Conservation (phyloP, 1,139 yeast genomes). For the Magnusiomyces sp. region DNA sequence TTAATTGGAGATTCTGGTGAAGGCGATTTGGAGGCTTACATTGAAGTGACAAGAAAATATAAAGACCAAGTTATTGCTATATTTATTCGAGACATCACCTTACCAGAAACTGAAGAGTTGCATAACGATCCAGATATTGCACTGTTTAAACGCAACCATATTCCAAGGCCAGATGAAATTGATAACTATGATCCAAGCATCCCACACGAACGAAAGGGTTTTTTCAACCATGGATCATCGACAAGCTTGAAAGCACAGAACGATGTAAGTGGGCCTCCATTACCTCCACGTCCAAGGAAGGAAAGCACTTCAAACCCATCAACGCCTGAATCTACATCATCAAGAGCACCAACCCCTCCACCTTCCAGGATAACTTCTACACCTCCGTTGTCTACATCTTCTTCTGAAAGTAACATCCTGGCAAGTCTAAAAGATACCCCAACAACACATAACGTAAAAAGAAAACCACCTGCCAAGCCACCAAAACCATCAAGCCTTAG, state of each 20-base stretch:
- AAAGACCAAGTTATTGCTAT: slow-evolving; percentile 66
- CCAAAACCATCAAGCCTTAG: slow-evolving; percentile 11
- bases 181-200: slow-evolving; percentile 11
- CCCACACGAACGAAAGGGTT: too few relatives aligned
- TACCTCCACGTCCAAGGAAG: slow-evolving; percentile 1
- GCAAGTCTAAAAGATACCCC: slow-evolving; percentile 1
- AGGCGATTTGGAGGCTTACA: slow-evolving; percentile 86
- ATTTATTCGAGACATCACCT: slow-evolving; percentile 69
- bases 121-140: not conserved
- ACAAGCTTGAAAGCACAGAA: too few relatives aligned
- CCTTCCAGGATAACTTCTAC: slow-evolving; percentile 8
- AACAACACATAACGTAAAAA: not conserved
- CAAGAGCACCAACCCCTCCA: slow-evolving; percentile 5
- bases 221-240: not conserved
- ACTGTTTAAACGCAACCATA: slow-evolving; percentile 11
- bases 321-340: not conserved
- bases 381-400: not conserved
- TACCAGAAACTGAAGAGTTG: slow-evolving; percentile 23
- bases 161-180: slow-evolving; percentile 19
- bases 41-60: slow-evolving; percentile 51
- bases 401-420: not conserved
- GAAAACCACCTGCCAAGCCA: slow-evolving; percentile 24
- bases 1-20: slow-evolving; percentile 96
- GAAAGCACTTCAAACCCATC: not conserved
- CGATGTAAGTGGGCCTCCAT: not conserved